phyloP scores from a whole-genome alignment of 345 rosid species.

The Melastoma malabathricum region DNA sequence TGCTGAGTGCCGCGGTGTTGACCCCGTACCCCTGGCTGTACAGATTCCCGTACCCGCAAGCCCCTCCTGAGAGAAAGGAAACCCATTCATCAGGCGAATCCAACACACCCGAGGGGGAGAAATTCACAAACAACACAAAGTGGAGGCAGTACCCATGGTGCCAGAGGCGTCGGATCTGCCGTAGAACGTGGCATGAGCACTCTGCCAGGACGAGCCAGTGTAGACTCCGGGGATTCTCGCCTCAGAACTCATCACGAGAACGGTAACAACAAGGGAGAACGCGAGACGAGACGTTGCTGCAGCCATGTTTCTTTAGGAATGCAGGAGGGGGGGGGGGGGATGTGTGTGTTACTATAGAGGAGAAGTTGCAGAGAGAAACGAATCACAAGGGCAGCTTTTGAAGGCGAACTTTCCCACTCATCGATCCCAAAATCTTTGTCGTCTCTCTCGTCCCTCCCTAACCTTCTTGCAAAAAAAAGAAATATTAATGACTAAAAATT shows the following conservation, averaged over 20 bases:
- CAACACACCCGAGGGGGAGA: no score
- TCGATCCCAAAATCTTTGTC: no score
- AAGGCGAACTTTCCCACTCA: no score
- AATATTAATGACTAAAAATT: no score
- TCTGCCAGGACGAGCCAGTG: conserved; percentile 35
- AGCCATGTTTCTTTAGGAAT: background rate
- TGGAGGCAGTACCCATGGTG: conserved; percentile 41
- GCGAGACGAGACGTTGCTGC: conserved; percentile 2
- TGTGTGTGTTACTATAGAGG: no score
- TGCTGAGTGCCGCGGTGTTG: conserved; percentile 26
- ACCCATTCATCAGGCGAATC: background rate
- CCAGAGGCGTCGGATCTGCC: conserved; percentile 66
- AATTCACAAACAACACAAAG: background rate
- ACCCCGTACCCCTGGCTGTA: conserved; percentile 39
- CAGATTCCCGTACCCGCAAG: conserved; percentile 36
- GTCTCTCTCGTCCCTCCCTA: no score
- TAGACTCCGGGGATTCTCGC: conserved; percentile 45
- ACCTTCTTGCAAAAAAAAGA: no score
- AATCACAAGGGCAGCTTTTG: no score
- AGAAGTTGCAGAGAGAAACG: no score
- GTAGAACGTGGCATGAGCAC: conserved; percentile 68
- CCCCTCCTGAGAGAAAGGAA: conserved; percentile 16
- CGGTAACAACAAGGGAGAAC: background rate
- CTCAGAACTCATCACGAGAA: conserved; percentile 10
- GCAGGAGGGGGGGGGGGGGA: no score